Conservation (phyloP, 495 filamentous ascomycete species). For the Penicillium lagena region DNA sequence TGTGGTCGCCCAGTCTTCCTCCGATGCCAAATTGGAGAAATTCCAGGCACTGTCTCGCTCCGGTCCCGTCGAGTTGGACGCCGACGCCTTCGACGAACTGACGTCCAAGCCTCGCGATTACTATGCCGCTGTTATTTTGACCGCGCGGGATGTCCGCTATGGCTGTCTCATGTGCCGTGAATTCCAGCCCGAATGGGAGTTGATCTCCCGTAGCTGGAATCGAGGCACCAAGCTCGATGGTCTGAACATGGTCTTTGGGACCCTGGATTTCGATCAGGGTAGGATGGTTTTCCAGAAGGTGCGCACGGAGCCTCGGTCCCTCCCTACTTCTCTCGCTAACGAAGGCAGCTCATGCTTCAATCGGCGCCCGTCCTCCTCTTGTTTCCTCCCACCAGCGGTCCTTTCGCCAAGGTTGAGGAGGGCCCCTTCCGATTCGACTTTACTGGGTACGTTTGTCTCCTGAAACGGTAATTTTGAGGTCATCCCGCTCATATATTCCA, state of each 20-base stretch:
- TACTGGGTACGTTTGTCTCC: constrained; percentile 54
- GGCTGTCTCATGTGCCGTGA: constrained; percentile 83
- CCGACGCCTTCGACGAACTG: constrained; percentile 66
- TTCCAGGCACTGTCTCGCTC: constrained; percentile 64
- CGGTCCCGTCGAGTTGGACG: constrained; percentile 67
- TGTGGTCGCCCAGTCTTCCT: constrained; percentile 24
- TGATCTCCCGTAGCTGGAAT: constrained; percentile 82
- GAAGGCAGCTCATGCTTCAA: constrained; percentile 76
- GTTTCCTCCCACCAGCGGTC: constrained; percentile 85
- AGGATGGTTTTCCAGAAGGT: constrained; percentile 86
- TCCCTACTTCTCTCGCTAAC: not conserved
- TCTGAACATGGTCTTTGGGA: constrained; percentile 71
- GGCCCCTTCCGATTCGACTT: constrained; percentile 85
- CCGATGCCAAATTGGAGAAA: constrained; percentile 49
- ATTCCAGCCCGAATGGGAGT: constrained; percentile 91
- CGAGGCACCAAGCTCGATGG: constrained; percentile 69
- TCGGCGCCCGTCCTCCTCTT: constrained; percentile 85
- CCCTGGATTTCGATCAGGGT: constrained; percentile 83
- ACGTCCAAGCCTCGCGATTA: constrained; percentile 78
- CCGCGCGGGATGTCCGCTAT: constrained; percentile 77
- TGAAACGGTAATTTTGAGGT: not conserved
- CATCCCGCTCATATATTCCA: not conserved
- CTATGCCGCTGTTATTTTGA: constrained; percentile 74
- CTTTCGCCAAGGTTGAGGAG: constrained; percentile 61
- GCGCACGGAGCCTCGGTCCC: constrained; percentile 3